Conservation (phyloP, 495 filamentous ascomycete species). For the Poronia punctata region DNA sequence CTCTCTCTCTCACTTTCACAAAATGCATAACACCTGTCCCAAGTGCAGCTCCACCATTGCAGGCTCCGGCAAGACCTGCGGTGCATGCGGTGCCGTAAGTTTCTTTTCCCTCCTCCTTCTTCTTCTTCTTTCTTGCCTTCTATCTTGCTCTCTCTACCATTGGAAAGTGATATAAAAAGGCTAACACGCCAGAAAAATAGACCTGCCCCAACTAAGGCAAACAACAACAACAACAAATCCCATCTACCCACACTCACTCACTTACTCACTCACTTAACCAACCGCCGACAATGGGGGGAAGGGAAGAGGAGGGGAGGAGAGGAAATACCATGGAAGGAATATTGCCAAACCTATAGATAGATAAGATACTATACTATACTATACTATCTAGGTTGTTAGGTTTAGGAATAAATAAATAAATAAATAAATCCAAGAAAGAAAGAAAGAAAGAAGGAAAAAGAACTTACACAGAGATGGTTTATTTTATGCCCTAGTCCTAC, state of each 20-base stretch:
- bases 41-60: conserved; percentile 40
- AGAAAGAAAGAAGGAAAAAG: too few species aligned
- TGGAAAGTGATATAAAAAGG: not conserved
- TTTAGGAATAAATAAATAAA: too few species aligned
- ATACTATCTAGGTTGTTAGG: too few species aligned
- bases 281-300: not conserved
- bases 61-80: conserved; percentile 38
- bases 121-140: not conserved
- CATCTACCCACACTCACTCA: not conserved
- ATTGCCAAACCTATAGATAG: too few species aligned
- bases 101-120: not conserved
- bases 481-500: too few species aligned
- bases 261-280: too few species aligned
- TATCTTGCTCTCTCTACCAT: not conserved
- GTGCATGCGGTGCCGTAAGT: conserved; percentile 44
- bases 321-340: too few species aligned
- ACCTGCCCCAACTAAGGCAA: conserved; percentile 25
- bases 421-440: too few species aligned
- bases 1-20: conserved; percentile 9
- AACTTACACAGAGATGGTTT: too few species aligned
- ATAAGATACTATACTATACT: too few species aligned
- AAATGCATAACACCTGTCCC: conserved; percentile 44
- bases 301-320: not conserved
- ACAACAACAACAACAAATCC: not conserved
- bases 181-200: conserved; percentile 10